Evolutionary conservation across 768 basidiomycete species (phyloP).

Genomic region (Chiua virens): DNA sequence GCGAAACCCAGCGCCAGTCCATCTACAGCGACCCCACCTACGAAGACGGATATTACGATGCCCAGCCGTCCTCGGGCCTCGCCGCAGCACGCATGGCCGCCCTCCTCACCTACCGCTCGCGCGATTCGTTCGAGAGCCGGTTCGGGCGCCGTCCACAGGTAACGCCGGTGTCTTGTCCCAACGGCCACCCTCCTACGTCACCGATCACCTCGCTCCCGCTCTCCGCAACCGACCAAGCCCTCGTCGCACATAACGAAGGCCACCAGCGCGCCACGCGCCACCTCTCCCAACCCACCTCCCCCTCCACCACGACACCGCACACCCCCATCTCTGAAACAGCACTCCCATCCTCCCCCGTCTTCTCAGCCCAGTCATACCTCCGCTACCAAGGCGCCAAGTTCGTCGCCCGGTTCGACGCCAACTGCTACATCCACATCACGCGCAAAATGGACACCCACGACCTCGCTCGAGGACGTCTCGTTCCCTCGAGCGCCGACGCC

Average conservation of each 20-base stretch:
- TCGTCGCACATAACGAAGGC: constrained; percentile 87
- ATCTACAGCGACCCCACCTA: constrained; percentile 95
- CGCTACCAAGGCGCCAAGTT: constrained; percentile 99
- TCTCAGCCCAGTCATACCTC: constrained; percentile 94
- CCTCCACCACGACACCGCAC: constrained; percentile 10
- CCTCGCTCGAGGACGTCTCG: constrained; percentile 60
- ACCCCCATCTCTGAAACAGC: constrained; percentile 12
- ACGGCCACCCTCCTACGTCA: constrained; percentile 31
- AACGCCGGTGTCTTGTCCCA: constrained; percentile 17
- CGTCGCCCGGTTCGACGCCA: constrained; percentile 93
- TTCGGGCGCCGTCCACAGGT: constrained; percentile 83
- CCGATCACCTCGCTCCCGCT: constrained; percentile 30
- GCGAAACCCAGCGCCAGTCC: constrained; percentile 93
- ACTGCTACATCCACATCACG: constrained; percentile 87
- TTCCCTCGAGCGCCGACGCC: no score
- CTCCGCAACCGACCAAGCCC: constrained; percentile 48
- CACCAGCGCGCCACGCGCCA: constrained; percentile 45
- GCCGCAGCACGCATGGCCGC: constrained; percentile 96
- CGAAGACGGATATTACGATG: constrained; percentile 77
- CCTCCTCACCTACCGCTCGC: constrained; percentile 85
- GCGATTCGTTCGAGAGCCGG: constrained; percentile 91
- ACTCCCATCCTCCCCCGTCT: constrained; percentile 35
- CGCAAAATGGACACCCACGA: constrained; percentile 94
- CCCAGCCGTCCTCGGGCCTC: constrained; percentile 81
- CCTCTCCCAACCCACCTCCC: constrained; percentile 28